phyloP scores from a whole-genome alignment of 805 yeast species.

The Sugiyamaella chiloensis region DNA sequence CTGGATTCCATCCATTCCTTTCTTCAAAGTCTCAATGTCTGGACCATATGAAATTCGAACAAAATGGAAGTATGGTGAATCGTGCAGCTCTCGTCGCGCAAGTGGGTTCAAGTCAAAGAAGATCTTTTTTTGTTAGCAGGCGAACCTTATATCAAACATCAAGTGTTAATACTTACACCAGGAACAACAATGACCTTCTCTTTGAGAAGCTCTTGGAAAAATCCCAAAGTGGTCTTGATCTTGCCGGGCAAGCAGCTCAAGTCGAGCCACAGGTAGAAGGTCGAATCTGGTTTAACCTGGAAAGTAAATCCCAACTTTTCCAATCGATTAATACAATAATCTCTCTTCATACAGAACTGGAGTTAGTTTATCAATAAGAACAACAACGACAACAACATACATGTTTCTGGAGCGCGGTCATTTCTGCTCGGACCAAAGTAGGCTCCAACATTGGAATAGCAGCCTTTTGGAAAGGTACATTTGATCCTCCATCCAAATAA shows the following conservation, averaged over 20 bases:
- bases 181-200: constrained; percentile 60
- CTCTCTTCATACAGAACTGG: constrained; percentile 51
- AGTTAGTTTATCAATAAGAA: no score
- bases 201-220: constrained; percentile 60
- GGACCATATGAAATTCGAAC: constrained; percentile 62
- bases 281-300: constrained; percentile 51
- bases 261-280: constrained; percentile 60
- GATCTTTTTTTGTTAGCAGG: constrained; percentile 31
- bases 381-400: constrained; percentile 5
- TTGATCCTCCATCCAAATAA: constrained; percentile 58
- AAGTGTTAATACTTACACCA: constrained; percentile 40
- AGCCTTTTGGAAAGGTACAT: constrained; percentile 59
- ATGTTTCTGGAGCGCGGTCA: constrained; percentile 56
- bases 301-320: constrained; percentile 53
- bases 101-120: constrained; percentile 59
- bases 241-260: constrained; percentile 54
- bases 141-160: no score
- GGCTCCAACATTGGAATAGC: constrained; percentile 56
- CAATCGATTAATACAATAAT: constrained; percentile 49
- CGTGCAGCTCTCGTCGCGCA: constrained; percentile 46
- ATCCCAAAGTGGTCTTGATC: constrained; percentile 55
- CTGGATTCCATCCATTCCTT: constrained; percentile 62
- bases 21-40: constrained; percentile 46
- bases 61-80: constrained; percentile 57
- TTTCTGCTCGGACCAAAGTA: constrained; percentile 47